Percentiles rank a stretch among this genome's conserved stretches.
phyloP scores from a whole-genome alignment of 2,329 filamentous ascomycete genomes.

The Bipolaris sorokiniana region DNA sequence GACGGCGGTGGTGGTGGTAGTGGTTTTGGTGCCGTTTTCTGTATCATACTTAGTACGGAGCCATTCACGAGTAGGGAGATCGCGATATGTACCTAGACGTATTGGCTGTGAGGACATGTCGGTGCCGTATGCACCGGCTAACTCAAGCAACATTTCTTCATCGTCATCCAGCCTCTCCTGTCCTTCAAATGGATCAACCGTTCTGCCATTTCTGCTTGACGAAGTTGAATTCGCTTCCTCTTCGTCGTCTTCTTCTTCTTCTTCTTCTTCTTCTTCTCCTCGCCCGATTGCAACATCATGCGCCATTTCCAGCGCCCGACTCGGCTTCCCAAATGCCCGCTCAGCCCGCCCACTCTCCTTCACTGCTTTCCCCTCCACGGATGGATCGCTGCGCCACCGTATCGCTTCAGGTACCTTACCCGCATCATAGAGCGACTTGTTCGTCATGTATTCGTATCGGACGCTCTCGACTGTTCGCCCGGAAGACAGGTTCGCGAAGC shows the following conservation, averaged over 20 bases:
- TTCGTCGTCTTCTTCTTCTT: not conserved
- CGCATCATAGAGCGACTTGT: slow-evolving; percentile 30
- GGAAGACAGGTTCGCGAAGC: slow-evolving; percentile 6
- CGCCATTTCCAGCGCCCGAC: slow-evolving; percentile 10
- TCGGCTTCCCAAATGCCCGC: slow-evolving; percentile 10
- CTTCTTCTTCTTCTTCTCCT: not conserved
- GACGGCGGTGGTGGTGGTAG: no score
- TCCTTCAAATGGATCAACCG: not conserved
- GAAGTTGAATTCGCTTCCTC: not conserved
- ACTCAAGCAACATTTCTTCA: slow-evolving; percentile 1
- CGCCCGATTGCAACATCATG: not conserved
- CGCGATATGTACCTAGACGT: not conserved
- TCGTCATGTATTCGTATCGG: slow-evolving; percentile 31
- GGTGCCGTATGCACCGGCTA: not conserved
- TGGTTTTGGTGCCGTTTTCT: no score
- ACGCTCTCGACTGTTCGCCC: slow-evolving; percentile 40
- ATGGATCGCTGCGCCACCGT: slow-evolving; percentile 15
- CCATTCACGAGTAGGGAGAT: not conserved
- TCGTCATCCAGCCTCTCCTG: slow-evolving; percentile 3
- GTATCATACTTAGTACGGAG: not conserved
- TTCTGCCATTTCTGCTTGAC: not conserved
- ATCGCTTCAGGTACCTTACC: slow-evolving; percentile 19
- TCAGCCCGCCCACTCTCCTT: slow-evolving; percentile 2
- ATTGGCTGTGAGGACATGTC: not conserved
- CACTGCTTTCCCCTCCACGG: slow-evolving; percentile 4